phyloP scores from a whole-genome alignment of 179 eudicot genomes.

The Camellia oleifera region DNA sequence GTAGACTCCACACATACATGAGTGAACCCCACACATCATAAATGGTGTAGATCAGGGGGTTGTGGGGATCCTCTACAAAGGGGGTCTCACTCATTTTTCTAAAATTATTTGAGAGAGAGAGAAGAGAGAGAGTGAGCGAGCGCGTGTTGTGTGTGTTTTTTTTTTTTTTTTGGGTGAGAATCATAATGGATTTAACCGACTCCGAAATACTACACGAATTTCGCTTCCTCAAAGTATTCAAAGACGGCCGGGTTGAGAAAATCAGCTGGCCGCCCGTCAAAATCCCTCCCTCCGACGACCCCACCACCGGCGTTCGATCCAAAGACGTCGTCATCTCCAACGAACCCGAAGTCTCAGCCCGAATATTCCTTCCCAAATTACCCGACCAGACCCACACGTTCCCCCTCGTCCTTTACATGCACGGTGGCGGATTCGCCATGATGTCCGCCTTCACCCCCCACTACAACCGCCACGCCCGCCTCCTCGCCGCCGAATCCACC shows the following conservation, averaged over 20 bases:
- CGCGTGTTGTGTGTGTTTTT: too few species aligned
- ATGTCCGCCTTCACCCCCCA: not conserved
- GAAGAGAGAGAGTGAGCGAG: not conserved
- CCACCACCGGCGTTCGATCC: constrained; percentile 10
- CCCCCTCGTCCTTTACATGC: constrained; percentile 10
- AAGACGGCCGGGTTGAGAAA: constrained; percentile 8
- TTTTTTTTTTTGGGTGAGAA: too few species aligned
- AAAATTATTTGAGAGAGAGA: too few species aligned
- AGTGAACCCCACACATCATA: too few species aligned
- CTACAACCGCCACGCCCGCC: not conserved
- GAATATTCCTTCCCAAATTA: not conserved
- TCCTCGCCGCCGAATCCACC: not conserved
- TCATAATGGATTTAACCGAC: not conserved
- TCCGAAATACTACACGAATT: not conserved
- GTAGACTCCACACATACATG: too few species aligned
- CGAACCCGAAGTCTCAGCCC: constrained; percentile 4
- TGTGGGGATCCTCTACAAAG: too few species aligned
- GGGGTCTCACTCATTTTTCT: too few species aligned
- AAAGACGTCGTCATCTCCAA: not conserved
- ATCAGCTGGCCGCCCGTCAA: not conserved
- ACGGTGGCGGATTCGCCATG: constrained; percentile 8
- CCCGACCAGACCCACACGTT: not conserved
- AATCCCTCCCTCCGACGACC: not conserved
- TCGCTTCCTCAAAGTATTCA: not conserved
- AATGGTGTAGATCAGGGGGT: too few species aligned